Conservation (phyloP, 192 early-diverging fungal species). For the Chytriomyces confervae region DNA sequence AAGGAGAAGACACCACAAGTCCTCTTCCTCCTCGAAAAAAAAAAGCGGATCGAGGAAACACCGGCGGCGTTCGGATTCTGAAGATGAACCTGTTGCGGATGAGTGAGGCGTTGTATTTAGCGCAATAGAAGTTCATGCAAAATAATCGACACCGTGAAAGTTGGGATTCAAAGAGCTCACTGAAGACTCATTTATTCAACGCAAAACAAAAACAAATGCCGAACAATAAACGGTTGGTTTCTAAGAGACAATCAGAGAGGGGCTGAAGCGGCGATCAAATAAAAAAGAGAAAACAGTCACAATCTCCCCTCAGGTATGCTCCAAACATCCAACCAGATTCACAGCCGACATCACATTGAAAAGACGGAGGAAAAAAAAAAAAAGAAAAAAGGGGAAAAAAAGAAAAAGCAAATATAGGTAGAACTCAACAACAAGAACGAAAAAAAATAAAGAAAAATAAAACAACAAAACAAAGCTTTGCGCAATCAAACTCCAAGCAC, state of each 20-base stretch:
- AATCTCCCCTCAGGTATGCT: neutral
- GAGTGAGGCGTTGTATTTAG: no score
- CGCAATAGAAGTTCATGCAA: no score
- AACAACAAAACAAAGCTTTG: neutral
- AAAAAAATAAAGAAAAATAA: neutral
- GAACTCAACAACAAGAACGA: neutral
- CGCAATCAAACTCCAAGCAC: no score
- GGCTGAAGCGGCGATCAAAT: no score
- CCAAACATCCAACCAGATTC: neutral
- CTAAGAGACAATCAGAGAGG: neutral
- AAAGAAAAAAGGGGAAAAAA: slow-evolving; percentile 17
- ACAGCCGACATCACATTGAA: no score
- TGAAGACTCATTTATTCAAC: neutral
- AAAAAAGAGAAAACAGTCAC: no score
- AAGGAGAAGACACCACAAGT: neutral
- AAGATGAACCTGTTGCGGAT: neutral
- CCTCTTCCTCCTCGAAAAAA: slow-evolving; percentile 17
- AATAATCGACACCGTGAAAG: no score
- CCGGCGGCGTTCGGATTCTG: slow-evolving; percentile 13
- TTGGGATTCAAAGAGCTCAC: no score
- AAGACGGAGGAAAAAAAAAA: slow-evolving; percentile 8
- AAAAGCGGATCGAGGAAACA: slow-evolving; percentile 17
- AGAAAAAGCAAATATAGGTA: slow-evolving; percentile 7
- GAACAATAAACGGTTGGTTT: neutral
- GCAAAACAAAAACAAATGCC: neutral